Base-by-base conservation (phyloP, 2,329 filamentous ascomycete genomes). In the Botrytis byssoidea region DNA sequence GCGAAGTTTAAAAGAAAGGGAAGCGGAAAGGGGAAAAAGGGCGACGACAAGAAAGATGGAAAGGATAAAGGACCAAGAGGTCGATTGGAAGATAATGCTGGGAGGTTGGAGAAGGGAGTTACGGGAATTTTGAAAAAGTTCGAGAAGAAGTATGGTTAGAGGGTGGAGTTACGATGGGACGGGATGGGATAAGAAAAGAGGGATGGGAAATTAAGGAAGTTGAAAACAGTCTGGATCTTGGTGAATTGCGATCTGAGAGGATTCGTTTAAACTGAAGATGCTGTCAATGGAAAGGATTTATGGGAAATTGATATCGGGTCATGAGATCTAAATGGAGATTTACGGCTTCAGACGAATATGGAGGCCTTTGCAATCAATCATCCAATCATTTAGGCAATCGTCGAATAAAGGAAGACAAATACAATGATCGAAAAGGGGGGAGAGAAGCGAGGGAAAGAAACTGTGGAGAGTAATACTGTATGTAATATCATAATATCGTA, bases 61-160 rank as follows among this genome's bases (percentile, higher is more conserved):
- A 79, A 75, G 77, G 86, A 85, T 79, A 82, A 82, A 72, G 86
- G 88, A 73, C 79, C 82, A 5, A 81, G 83, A 75, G 87, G 85
- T 83, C 88, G 86, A 80, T 82, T 93, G 44, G 91, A 92, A 78
- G 88, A 90, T 80, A 87, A 88, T 74, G 89, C 91, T 0, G 89
- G 88, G 42, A 86, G 88, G 78, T 78, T 94, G 48, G 92, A 94
- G 83, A 90, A 89, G 81, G 90, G 91, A 1, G 88, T 94, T 7
- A 88, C 89, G 42, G 89, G 90, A 10, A 91, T 94, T 85, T 82
- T 94, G 77, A 93, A 91, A 86, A 93, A 91, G 83, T 87, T 94
- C 82, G 92, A 94, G 84, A 93, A 93, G 88, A 92, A 79, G 75
- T 79, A 80, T 76, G 80, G 80, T 18, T 81, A 77, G 74, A 46